Conservation (phyloP, 2,329 filamentous ascomycete genomes). For the Alternaria angustiovoidea region DNA sequence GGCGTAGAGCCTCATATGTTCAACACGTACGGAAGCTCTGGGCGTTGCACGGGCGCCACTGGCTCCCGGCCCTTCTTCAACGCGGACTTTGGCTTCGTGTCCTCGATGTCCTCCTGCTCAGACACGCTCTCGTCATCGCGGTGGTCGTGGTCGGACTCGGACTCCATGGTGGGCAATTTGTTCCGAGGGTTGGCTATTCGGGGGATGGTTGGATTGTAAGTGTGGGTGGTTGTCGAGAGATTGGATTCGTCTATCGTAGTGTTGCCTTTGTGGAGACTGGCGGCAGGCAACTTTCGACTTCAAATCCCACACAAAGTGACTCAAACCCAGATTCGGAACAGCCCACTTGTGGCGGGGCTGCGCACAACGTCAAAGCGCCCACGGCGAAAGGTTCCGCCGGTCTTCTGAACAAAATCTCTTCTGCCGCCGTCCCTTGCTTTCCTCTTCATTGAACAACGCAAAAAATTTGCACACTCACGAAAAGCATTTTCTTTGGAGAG, state of each 20-base stretch:
- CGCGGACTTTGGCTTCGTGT: constrained; percentile 72
- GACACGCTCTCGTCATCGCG: constrained; percentile 63
- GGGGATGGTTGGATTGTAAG: background rate
- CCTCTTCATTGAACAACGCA: constrained; percentile 64
- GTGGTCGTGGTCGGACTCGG: constrained; percentile 52
- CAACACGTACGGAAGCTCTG: constrained; percentile 66
- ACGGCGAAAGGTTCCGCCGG: constrained; percentile 31
- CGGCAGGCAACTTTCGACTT: constrained; percentile 21
- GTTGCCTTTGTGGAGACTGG: constrained; percentile 16
- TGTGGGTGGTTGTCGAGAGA: background rate
- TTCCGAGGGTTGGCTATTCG: constrained; percentile 2
- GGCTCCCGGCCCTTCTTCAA: constrained; percentile 78
- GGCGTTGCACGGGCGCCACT: constrained; percentile 66
- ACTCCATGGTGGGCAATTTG: constrained; percentile 49
- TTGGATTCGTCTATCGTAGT: constrained; percentile 3
- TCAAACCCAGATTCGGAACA: constrained; percentile 48
- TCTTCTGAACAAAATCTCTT: constrained; percentile 36
- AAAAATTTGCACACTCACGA: constrained; percentile 63
- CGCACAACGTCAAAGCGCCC: constrained; percentile 14
- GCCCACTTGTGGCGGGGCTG: constrained; percentile 36
- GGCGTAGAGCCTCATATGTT: background rate
- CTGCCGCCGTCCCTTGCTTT: constrained; percentile 41
- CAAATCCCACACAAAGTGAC: constrained; percentile 44
- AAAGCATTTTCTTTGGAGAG: constrained; percentile 66
- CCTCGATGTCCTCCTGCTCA: constrained; percentile 77